These are phyloP conservation scores for Xylaria sp. DNA, from an alignment of 2,329 filamentous ascomycete species.

Conservation along the genomic window DNA sequence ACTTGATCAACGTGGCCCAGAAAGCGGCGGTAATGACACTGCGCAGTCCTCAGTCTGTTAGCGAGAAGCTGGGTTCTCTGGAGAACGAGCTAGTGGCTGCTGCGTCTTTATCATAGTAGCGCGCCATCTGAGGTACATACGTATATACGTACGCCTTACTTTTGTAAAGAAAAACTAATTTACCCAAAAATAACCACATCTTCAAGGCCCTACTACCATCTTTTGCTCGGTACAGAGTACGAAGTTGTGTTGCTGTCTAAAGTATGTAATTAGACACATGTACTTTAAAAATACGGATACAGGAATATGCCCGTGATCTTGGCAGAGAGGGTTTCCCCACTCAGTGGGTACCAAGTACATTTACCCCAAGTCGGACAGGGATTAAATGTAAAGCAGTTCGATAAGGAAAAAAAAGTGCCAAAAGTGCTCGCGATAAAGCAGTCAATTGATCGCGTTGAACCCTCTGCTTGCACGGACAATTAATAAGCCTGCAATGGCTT, in stretches of 20 bases:
- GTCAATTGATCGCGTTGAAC: constrained; percentile 11
- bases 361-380: constrained; percentile 8
- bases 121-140: neutral
- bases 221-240: too few species aligned
- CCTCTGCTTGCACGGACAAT: constrained; percentile 11
- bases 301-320: neutral
- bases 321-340: constrained; percentile 29
- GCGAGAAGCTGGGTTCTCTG: constrained; percentile 62
- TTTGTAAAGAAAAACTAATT: neutral
- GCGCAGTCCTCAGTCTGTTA: constrained; percentile 78
- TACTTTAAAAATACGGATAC: too few species aligned
- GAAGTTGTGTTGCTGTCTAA: too few species aligned
- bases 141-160: neutral
- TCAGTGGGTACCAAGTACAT: neutral
- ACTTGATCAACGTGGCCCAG: constrained; percentile 83
- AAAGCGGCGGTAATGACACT: constrained; percentile 82
- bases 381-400: constrained; percentile 11
- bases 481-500: constrained; percentile 39
- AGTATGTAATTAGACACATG: too few species aligned
- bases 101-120: constrained; percentile 20
- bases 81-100: constrained; percentile 52
- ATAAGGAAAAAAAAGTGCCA: constrained; percentile 36
- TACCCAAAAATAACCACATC: too few species aligned
- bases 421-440: constrained; percentile 16
- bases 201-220: too few species aligned